These are phyloP conservation scores for Geranomyces michiganensis DNA, from an alignment of 192 early-diverging fungal species.

Conservation along the genomic window DNA sequence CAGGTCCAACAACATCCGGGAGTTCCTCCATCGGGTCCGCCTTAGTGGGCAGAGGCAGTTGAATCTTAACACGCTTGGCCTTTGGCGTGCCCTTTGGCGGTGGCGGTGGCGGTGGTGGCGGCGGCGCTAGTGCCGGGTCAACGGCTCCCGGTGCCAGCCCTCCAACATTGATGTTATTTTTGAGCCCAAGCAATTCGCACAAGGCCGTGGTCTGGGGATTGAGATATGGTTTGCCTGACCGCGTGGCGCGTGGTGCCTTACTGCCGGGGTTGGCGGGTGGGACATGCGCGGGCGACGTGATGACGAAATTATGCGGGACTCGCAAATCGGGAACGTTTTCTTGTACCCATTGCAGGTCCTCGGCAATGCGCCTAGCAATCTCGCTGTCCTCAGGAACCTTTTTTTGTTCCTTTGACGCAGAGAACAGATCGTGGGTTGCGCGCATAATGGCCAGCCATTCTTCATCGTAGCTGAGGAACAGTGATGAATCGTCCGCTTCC, in stretches of 20 bases:
- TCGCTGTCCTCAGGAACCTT: constrained; percentile 52
- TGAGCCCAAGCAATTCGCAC: constrained; percentile 69
- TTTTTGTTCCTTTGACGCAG: constrained; percentile 39
- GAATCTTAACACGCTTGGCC: no score
- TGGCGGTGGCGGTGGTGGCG: neutral
- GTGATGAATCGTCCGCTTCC: constrained; percentile 30
- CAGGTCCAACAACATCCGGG: no score
- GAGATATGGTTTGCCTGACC: constrained; percentile 48
- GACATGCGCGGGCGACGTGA: constrained; percentile 60
- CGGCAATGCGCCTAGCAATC: constrained; percentile 53
- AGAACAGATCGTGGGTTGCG: constrained; percentile 47
- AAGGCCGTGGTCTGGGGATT: constrained; percentile 88
- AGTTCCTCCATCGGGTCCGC: neutral
- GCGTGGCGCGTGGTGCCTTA: no score
- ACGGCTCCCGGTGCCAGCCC: constrained; percentile 38
- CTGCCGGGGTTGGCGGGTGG: no score
- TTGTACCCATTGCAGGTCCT: constrained; percentile 69
- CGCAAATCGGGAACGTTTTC: constrained; percentile 65
- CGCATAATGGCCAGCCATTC: constrained; percentile 64
- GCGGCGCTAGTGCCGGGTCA: constrained; percentile 2
- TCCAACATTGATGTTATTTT: constrained; percentile 68
- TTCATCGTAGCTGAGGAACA: constrained; percentile 74
- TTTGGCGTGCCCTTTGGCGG: neutral
- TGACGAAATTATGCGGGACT: constrained; percentile 81
- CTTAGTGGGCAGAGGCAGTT: neutral